Base-by-base conservation (phyloP, 2,329 filamentous ascomycete species). In the Trichoderma sp. region DNA sequence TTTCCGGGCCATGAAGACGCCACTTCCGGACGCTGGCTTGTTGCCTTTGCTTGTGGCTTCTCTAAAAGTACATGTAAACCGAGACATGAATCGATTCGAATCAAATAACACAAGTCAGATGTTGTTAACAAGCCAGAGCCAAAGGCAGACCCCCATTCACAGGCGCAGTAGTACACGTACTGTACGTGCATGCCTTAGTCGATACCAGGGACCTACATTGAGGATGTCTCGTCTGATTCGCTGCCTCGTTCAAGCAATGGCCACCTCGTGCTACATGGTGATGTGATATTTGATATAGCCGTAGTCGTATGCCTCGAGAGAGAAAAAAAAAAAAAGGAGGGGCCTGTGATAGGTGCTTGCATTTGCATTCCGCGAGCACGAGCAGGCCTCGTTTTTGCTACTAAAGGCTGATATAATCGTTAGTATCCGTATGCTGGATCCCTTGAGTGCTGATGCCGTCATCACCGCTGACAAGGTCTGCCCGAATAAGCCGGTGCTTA, bases 401-500 rank as follows among this genome's bases (percentile, higher is more conserved):
- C 18, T 8, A 36, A 28, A 11, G 34, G 32, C 51, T 39, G 51
- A 26, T 57, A 28, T 36, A 30, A 62, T 47, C 61, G 21, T 9
- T 28, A 39, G 30, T 14, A 47, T 14, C 30, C 56, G 6, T 14
- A 60, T 14, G 12, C 28, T 60, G 34, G 53, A 68, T 60, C 39
- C 36, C 56, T 18, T 28, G 26, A 36, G 15, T 51, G 66, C 66
- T 69, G 21, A 69, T 47, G 56, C 43, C 24, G 66, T 53, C 56
- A 43, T 69, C 66, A 36, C 61, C 66, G 66, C 66, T 61, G 66
- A 60, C 57, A 47, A 43, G 39, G 39, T 26, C 39, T 21, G 56
- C 12, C 56, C 66, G 66, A 61, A 69, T 69, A 62, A 69, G 66
- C 66, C 66, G 66, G 56, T 18, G 53, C 30, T 53, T 30, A 28